Base-by-base conservation (phyloP, 2,329 filamentous ascomycete species). In the Dothidotthia symphoricarpi region DNA sequence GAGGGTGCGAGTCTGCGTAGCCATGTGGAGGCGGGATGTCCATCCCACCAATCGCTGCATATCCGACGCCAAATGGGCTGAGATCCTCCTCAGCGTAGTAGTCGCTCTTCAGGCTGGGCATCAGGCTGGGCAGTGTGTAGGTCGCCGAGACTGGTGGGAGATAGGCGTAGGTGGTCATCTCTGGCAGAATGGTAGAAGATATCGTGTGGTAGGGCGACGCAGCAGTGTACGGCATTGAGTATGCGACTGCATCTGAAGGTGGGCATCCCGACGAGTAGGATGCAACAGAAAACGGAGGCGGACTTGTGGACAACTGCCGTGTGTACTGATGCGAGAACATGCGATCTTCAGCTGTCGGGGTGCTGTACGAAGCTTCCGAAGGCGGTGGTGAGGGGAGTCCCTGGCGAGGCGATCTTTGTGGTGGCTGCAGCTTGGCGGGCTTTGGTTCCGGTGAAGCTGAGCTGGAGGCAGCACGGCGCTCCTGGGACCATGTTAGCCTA, bases 381-480 rank as follows among this genome's bases (percentile, higher is more conserved):
- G 62, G 63, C n/a, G 61, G 55, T 25, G 65, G 58, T 8, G 62
- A 66, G 17, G 60, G 57, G 31, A 62, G 63, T 24, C 66, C 59
- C 45, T 61, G 62, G 52, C 60, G 63, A 40, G 63, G 61, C 39
- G 61, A 68, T 24, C 48, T 49, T 39, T 57, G 57, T 22, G 59
- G 58, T 42, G 60, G 59, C 35, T 74, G 71, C 15, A 77, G 70
- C 60, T 80, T 75, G 34, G 71, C 74, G 41, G 76, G 77, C 46
- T 71, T 69, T 57, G 77, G 75, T 61, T 82, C 78, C 36, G 80
- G 80, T 26, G 75, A 79, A 63, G 71, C 76, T 53, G 73, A 78
- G 42, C 76, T 75, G 49, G 81, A 72, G 30, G 83, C 85, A 41
- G 86, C 86, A 51, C 86, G 78, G 62, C 85, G 81, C 76, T 91